These are phyloP conservation scores for Priceomyces fermenticarens DNA, from an alignment of 805 yeast genomes.

Conservation along the genomic window DNA sequence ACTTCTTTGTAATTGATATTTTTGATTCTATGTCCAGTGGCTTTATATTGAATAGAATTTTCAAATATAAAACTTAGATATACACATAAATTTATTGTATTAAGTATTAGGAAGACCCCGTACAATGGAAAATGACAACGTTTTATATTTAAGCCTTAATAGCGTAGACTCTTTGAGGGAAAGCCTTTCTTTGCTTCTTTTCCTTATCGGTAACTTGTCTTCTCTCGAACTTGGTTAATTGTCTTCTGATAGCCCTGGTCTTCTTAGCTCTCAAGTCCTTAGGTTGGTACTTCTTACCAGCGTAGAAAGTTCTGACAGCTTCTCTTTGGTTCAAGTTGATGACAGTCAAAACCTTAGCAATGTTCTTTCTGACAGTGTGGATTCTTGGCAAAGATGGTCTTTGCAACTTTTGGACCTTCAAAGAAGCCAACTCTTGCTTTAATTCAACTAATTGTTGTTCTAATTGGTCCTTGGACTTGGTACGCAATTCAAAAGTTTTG, in stretches of 20 bases:
- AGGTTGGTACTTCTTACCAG: constrained; percentile 93
- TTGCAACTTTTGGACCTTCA: constrained; percentile 93
- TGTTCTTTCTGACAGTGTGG: constrained; percentile 95
- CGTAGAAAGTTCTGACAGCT: constrained; percentile 91
- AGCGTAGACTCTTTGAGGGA: constrained; percentile 98
- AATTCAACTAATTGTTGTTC: constrained; percentile 91
- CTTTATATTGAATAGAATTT: constrained; percentile 6
- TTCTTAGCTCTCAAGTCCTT: constrained; percentile 99
- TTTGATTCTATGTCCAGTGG: constrained; percentile 2
- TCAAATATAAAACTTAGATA: constrained; percentile 11
- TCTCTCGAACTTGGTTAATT: constrained; percentile 85
- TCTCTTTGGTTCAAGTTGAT: constrained; percentile 97
- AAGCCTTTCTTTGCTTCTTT: constrained; percentile 88
- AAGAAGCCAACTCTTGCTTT: constrained; percentile 93
- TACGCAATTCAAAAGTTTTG: constrained; percentile 94
- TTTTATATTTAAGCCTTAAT: constrained; percentile 78
- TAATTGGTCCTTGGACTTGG: constrained; percentile 95
- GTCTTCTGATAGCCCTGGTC: constrained; percentile 99
- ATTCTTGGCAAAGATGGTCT: constrained; percentile 94
- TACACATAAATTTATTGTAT: constrained; percentile 11
- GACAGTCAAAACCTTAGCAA: constrained; percentile 96
- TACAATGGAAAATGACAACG: constrained; percentile 6
- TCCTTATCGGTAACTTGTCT: constrained; percentile 80
- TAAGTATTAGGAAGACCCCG: constrained; percentile 11
- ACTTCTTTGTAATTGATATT: too few species aligned